These are phyloP conservation scores for Asterophora lycoperdoides DNA, from an alignment of 768 basidiomycete species.

Conservation along the genomic window DNA sequence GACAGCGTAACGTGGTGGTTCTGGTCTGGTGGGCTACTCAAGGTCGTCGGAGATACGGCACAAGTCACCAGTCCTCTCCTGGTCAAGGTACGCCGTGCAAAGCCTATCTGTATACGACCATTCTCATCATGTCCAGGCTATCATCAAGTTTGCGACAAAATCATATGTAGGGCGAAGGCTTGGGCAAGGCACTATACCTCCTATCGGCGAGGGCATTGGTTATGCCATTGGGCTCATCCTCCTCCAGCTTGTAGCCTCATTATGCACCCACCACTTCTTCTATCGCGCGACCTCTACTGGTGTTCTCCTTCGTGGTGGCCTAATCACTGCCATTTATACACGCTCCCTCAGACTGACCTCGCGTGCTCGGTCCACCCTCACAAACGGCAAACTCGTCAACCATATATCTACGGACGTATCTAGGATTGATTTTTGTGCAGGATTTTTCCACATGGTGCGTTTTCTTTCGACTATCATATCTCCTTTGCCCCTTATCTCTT, in stretches of 20 bases:
- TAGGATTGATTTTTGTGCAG: conserved; percentile 82
- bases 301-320: conserved; percentile 75
- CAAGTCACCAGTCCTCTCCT: conserved; percentile 74
- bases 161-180: conserved; percentile 50
- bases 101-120: background rate
- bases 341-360: conserved; percentile 73
- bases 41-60: conserved; percentile 63
- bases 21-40: conserved; percentile 63
- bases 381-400: conserved; percentile 88
- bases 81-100: conserved; percentile 59
- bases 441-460: conserved; percentile 70
- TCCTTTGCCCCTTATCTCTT: background rate
- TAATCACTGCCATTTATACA: conserved; percentile 84
- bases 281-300: conserved; percentile 71
- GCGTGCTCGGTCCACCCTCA: conserved; percentile 71
- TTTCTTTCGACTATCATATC: background rate
- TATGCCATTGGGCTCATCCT: conserved; percentile 64
- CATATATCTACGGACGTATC: conserved; percentile 93
- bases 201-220: conserved; percentile 62
- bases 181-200: conserved; percentile 30
- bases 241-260: conserved; percentile 62
- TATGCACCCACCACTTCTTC: conserved; percentile 81
- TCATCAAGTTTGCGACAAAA: conserved; percentile 64
- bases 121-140: conserved; percentile 37
- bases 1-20: conserved; percentile 77